Conservation (phyloP, 2,329 filamentous ascomycete species). For the Cytospora piceae region DNA sequence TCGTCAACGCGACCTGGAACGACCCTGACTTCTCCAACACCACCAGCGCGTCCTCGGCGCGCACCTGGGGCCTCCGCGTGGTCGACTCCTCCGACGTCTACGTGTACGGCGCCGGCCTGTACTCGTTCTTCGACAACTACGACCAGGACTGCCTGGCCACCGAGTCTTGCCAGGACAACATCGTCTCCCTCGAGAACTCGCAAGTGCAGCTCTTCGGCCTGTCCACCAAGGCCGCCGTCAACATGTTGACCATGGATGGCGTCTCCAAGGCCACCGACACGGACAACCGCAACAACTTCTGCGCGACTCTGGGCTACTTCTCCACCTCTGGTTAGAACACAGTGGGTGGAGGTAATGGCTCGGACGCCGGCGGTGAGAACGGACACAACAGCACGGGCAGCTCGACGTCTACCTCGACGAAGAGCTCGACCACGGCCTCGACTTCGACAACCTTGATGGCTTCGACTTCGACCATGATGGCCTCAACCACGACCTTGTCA, state of each 20-base stretch:
- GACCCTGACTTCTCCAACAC: constrained; percentile 70
- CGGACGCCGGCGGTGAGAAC: not conserved
- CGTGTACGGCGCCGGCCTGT: constrained; percentile 75
- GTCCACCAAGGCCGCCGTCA: constrained; percentile 73
- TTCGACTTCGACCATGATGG: not conserved
- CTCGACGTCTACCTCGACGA: not conserved
- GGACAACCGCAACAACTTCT: constrained; percentile 69
- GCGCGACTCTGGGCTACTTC: constrained; percentile 63
- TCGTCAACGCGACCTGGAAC: constrained; percentile 56
- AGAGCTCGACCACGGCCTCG: not conserved
- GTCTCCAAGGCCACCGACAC: constrained; percentile 55
- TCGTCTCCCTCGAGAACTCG: constrained; percentile 72
- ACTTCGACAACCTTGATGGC: not conserved
- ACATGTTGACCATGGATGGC: constrained; percentile 71
- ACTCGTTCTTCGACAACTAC: constrained; percentile 87
- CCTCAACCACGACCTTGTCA: not conserved
- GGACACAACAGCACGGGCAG: not conserved
- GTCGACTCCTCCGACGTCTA: constrained; percentile 68
- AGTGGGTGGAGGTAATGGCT: constrained; percentile 4
- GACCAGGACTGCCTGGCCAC: constrained; percentile 67
- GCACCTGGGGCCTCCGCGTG: constrained; percentile 77
- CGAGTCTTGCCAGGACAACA: constrained; percentile 76
- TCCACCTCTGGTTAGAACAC: constrained; percentile 32
- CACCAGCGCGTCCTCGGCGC: constrained; percentile 59
- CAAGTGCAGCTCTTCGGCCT: constrained; percentile 67